A percentile compares a stretch with the other conserved stretches of the same genome.
phyloP scores from a whole-genome alignment of 2,329 filamentous ascomycete species.

The Fusarium newnesense region DNA sequence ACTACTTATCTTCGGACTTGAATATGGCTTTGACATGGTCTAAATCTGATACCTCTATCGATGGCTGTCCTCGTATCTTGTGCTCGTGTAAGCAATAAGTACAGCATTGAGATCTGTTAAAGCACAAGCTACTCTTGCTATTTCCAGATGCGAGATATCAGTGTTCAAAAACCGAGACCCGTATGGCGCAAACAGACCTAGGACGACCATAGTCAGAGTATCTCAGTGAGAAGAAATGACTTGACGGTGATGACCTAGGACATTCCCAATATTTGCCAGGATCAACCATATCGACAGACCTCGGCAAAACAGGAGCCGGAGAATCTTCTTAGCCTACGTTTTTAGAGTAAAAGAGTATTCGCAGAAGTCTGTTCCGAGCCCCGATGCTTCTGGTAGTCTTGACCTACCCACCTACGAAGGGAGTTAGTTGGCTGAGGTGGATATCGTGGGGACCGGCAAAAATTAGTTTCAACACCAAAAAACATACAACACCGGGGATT shows the following conservation, averaged over 20 bases:
- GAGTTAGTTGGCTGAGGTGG: background rate
- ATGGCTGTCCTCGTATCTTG: fast-evolving
- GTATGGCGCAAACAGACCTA: fast-evolving
- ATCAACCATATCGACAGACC: background rate
- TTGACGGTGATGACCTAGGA: background rate
- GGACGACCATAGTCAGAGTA: fast-evolving
- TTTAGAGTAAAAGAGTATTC: too few species aligned
- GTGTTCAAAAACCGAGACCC: too few species aligned
- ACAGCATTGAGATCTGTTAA: background rate
- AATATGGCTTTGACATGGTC: fast-evolving
- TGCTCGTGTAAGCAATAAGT: background rate
- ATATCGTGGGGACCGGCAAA: background rate
- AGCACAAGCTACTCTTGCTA: too few species aligned
- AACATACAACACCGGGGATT: conserved; percentile 17
- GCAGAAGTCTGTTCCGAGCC: conserved; percentile 23
- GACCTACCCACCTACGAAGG: too few species aligned
- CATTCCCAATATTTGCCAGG: fast-evolving
- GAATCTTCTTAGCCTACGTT: too few species aligned
- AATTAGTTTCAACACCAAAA: background rate
- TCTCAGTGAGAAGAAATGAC: background rate
- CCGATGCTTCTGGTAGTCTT: conserved; percentile 65
- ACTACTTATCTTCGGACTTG: fast-evolving
- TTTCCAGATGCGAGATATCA: too few species aligned
- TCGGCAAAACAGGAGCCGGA: too few species aligned
- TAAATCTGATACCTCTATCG: fast-evolving